Evolutionary conservation across 495 filamentous ascomycete genomes (phyloP).

Genomic region (Podospora sp.): DNA sequence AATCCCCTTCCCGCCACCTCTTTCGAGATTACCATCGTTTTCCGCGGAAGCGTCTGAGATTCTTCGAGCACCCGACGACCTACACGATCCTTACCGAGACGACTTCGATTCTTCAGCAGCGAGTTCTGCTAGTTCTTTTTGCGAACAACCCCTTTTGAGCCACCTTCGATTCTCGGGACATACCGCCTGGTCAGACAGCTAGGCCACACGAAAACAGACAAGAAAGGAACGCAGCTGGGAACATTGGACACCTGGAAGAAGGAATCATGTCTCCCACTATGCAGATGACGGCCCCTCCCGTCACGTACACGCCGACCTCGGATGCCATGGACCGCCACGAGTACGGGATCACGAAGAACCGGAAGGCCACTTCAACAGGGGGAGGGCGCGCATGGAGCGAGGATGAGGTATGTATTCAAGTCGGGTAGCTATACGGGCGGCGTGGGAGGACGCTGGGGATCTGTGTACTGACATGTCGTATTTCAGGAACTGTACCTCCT

Average conservation of each 20-base stretch:
- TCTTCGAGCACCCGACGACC: conserved; percentile 16
- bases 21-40: not conserved
- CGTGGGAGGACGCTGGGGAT: not conserved
- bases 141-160: conserved; percentile 23
- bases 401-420: conserved; percentile 62
- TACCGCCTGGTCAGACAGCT: conserved; percentile 35
- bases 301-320: conserved; percentile 47
- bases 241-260: conserved; percentile 21
- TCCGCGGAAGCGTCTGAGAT: conserved; percentile 4
- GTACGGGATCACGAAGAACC: conserved; percentile 59
- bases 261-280: conserved; percentile 50
- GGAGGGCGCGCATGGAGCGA: conserved; percentile 77
- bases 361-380: conserved; percentile 67
- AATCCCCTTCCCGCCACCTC: not conserved
- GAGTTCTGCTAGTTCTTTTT: conserved; percentile 39
- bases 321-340: conserved; percentile 56
- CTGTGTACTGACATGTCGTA: conserved; percentile 20
- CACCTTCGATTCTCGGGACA: conserved; percentile 36
- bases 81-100: conserved; percentile 26
- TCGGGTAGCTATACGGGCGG: not conserved
- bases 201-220: conserved; percentile 16
- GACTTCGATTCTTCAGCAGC: conserved; percentile 43
- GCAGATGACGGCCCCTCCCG: conserved; percentile 48
- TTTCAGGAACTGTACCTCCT: conserved; percentile 79
- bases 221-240: conserved; percentile 2